Percentiles rank a stretch among this genome's conserved stretches.
Evolutionary conservation across 2,329 filamentous ascomycete species (phyloP).

Genomic region (Orbilia quercus): DNA sequence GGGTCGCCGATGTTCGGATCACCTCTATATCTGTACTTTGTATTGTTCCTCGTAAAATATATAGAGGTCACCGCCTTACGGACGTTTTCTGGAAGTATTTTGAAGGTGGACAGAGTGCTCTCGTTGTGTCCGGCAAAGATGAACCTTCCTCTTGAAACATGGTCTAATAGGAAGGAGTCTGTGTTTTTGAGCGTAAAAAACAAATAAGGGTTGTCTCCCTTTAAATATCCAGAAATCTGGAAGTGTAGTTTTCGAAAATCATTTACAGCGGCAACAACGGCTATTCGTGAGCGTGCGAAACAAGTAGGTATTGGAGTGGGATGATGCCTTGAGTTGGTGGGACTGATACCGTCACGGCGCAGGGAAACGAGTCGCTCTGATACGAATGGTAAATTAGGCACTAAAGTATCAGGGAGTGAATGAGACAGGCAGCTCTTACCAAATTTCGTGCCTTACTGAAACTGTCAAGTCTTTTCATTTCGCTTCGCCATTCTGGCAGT

Average conservation of each 20-base stretch:
- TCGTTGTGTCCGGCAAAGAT: constrained; percentile 6
- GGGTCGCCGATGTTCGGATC: not conserved
- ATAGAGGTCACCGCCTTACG: not conserved
- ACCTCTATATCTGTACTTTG: not conserved
- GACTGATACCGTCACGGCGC: not conserved
- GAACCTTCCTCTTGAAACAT: not conserved
- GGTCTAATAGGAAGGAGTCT: not conserved
- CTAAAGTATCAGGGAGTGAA: not conserved
- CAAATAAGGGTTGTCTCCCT: not conserved
- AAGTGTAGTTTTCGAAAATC: not conserved
- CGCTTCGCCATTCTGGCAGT: constrained; percentile 17
- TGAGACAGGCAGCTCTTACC: not conserved
- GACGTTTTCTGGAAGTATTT: not conserved
- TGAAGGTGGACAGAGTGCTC: not conserved
- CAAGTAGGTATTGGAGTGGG: not conserved
- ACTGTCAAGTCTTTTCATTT: not conserved
- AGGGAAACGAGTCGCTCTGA: constrained; percentile 6
- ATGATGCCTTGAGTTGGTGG: constrained; percentile 1
- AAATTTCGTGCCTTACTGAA: not conserved
- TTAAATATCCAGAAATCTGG: not conserved
- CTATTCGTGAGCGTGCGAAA: constrained; percentile 7
- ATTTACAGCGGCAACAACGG: not conserved
- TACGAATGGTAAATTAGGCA: no score
- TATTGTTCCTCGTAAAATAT: not conserved
- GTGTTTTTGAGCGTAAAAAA: not conserved